Conservation (phyloP, 192 early-diverging fungal species). For the Cladochytrium replicatum region DNA sequence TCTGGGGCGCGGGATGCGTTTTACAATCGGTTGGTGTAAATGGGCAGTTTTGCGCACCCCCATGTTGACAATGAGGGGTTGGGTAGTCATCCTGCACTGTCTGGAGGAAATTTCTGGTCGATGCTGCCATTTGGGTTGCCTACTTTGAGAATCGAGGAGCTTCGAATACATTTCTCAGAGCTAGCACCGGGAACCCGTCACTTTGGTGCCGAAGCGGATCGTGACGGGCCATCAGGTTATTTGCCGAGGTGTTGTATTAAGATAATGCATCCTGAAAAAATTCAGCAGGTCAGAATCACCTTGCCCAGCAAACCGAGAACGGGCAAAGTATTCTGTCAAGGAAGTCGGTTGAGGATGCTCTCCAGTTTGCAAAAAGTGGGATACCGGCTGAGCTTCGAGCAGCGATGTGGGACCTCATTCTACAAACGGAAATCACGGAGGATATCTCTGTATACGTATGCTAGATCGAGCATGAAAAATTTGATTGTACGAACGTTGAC, state of each 20-base stretch:
- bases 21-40: neutral
- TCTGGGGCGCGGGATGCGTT: neutral
- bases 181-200: conserved; percentile 12
- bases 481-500: neutral
- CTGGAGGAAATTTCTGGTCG: conserved; percentile 16
- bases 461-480: neutral
- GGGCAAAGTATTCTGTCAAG: conserved; percentile 12
- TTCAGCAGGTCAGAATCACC: neutral
- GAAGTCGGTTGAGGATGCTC: conserved; percentile 6
- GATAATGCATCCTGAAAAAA: neutral
- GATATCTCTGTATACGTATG: conserved; percentile 15
- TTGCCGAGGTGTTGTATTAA: neutral
- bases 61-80: neutral
- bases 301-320: conserved; percentile 4
- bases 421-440: conserved; percentile 30
- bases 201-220: conserved; percentile 12
- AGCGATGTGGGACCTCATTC: conserved; percentile 31
- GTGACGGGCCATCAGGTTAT: neutral
- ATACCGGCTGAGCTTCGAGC: conserved; percentile 28
- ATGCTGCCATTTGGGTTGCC: conserved; percentile 5
- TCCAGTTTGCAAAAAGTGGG: conserved; percentile 26
- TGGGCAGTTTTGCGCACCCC: neutral
- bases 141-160: conserved; percentile 12
- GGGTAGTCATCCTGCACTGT: too few relatives aligned
- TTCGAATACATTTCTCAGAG: conserved; percentile 18